These are phyloP conservation scores for Suhomyces anneliseae DNA, from an alignment of 1,139 yeast genomes.

Conservation along the genomic window DNA sequence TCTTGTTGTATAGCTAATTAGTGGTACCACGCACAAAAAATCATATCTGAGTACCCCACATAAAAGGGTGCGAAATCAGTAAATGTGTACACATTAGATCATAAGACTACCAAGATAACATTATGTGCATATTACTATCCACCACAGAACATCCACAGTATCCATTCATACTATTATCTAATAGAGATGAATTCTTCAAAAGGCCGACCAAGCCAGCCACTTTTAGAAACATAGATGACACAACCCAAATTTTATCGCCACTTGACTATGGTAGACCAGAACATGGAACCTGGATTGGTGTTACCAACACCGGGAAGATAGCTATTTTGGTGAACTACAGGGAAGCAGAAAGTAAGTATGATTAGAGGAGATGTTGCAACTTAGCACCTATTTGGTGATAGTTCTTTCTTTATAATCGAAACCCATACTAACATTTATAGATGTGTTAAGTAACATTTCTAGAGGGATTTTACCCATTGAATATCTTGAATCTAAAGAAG, in stretches of 20 bases:
- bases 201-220: constrained; percentile 70
- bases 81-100: neutral
- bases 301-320: constrained; percentile 58
- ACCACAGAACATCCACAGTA: constrained; percentile 63
- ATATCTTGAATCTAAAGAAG: constrained; percentile 44
- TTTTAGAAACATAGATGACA: constrained; percentile 39
- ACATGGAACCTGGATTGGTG: constrained; percentile 93
- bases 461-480: constrained; percentile 71
- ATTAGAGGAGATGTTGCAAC: neutral
- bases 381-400: neutral
- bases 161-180: constrained; percentile 72
- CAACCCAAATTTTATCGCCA: constrained; percentile 58
- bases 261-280: constrained; percentile 70
- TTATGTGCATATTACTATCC: constrained; percentile 66
- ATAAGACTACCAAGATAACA: neutral
- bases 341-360: constrained; percentile 36
- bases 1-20: neutral
- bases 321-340: constrained; percentile 78
- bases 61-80: neutral
- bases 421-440: constrained; percentile 7
- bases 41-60: neutral
- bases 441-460: constrained; percentile 36
- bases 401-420: neutral
- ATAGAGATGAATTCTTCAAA: constrained; percentile 79
- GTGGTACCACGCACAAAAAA: neutral